A percentile compares a stretch with the other conserved stretches of the same genome.
These are phyloP conservation scores for Globisporangium paroecandrum DNA, from an alignment of 352 stramenopile species.

Conservation along the genomic window DNA sequence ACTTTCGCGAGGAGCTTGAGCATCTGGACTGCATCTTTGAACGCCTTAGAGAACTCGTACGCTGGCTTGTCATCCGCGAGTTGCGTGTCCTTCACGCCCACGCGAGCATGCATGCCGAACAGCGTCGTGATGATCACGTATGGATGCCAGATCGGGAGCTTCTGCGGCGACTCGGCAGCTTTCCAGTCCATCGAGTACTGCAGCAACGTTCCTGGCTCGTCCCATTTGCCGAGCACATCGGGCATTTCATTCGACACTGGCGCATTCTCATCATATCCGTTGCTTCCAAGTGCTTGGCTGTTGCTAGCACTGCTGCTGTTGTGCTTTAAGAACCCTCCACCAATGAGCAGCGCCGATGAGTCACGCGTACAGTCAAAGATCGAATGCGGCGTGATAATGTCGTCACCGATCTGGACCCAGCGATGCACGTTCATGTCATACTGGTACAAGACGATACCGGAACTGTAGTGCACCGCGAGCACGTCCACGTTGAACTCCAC, in stretches of 20 bases:
- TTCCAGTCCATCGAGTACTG: constrained; percentile 83
- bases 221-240: constrained; percentile 75
- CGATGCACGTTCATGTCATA: constrained; percentile 60
- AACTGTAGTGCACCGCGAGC: constrained; percentile 69
- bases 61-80: constrained; percentile 57
- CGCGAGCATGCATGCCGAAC: constrained; percentile 80
- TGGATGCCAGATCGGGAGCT: constrained; percentile 81
- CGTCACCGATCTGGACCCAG: constrained; percentile 62
- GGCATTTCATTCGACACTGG: constrained; percentile 69
- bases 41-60: constrained; percentile 68
- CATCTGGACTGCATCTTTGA: constrained; percentile 83
- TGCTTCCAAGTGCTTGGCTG: constrained; percentile 6
- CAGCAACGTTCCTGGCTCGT: constrained; percentile 65
- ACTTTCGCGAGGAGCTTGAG: constrained; percentile 75
- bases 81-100: constrained; percentile 71
- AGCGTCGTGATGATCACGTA: constrained; percentile 82
- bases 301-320: neutral
- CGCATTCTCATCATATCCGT: neutral
- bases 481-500: constrained; percentile 84
- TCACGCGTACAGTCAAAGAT: constrained; percentile 83
- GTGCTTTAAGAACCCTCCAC: constrained; percentile 35
- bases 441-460: constrained; percentile 71
- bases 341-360: constrained; percentile 74
- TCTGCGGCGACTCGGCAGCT: constrained; percentile 55
- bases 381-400: constrained; percentile 45